Evolutionary conservation across 1,139 yeast species (phyloP), one percentile per base, ranked within the genome.

Genomic region (Pneumocystis wakefieldiae): DNA sequence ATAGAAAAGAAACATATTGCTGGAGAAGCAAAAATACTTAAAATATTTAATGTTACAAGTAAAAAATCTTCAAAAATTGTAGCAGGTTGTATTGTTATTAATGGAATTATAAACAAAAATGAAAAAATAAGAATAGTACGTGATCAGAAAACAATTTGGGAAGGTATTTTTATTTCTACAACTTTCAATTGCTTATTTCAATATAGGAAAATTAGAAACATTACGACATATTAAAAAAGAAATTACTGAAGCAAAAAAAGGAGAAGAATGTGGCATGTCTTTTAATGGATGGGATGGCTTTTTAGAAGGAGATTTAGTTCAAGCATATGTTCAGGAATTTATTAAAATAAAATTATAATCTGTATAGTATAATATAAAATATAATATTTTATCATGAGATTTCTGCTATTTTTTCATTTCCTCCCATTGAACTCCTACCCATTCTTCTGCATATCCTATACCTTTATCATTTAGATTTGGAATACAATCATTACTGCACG

Each of bases 391-490:
- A 32, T 41, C 24, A 38, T 28, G 14, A 57, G 29, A 39, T 12
- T 37, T 24, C 8, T 57, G 6, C 15, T 37, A 39, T 57, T 37
- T 57, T n/a, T 38, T 64, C 24, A 62, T 65, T 42, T 71, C 72
- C 73, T 92, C 98, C 97, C 97, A 92, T 74, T 92, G 98, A 14
- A 91, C 96, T 37, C 92, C 96, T 67, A 87, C 87, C 85, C 86
- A 87, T 73, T 92, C 98, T 71, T 87, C 90, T 1, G 85, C 81
- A 70, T 92, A 92, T 0, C 88, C 96, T 28, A 89, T 92, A 59
- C 83, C 81, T 65, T 70, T 77, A 1, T 76, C 80, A 68, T 85
- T 86, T 35, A 80, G 72, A 61, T 78, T 73, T 65, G 94, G 89
- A 15, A 82, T 76, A 66, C 76, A 80, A 72, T 92, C 96, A 67